Base-by-base conservation (phyloP, 768 basidiomycete species). In the Tulasnella sp. region DNA sequence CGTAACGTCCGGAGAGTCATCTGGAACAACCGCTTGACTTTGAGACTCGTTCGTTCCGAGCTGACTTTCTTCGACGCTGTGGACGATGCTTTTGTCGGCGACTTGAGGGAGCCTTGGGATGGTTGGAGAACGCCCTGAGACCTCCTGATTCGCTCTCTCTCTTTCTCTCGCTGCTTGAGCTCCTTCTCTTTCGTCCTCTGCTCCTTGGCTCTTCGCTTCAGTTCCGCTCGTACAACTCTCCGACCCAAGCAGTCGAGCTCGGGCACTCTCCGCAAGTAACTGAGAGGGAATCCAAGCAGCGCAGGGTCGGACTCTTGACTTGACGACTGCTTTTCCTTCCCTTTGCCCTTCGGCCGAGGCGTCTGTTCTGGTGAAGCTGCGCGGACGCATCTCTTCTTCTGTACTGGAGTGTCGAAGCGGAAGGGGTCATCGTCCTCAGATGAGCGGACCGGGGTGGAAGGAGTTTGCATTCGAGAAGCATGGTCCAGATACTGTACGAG, bases 401-500 rank as follows among this genome's bases (percentile, higher is more conserved):
- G 67, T 59, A 41, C 74, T 68, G 34, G 68, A 29, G 52, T 62
- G 39, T 63, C 74, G 70, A 67, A 41, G 82, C 80, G 0, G 83
- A 83, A 76, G 88, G 82, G 75, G 42, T 69, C 67, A 32, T 47
- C 9, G 9, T 69, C 40, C 17, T 44, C 22, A 69, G n/a, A 41
- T 9, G 34, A 14, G 16, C 17, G 69, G 22, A 26, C 34, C 11
- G 52, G 52, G 12, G 52, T 59, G 22, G 52, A 4, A 35, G 69
- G 47, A 36, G 32, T 17, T 32, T 52, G 65, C 22, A 40, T 16
- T 37, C 36, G 35, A 12, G 65, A 67, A 41, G 67, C 42, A n/a
- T 41, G 44, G 34, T 90, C 87, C 88, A 93, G 89, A 79, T 87
- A 92, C 75, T 92, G 88, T 75, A 90, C 91, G 73, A 93, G 75